A percentile compares a stretch with the other conserved stretches of the same genome.
Conservation (phyloP, 2,329 filamentous ascomycete genomes). For the Apiospora pterosperma region DNA sequence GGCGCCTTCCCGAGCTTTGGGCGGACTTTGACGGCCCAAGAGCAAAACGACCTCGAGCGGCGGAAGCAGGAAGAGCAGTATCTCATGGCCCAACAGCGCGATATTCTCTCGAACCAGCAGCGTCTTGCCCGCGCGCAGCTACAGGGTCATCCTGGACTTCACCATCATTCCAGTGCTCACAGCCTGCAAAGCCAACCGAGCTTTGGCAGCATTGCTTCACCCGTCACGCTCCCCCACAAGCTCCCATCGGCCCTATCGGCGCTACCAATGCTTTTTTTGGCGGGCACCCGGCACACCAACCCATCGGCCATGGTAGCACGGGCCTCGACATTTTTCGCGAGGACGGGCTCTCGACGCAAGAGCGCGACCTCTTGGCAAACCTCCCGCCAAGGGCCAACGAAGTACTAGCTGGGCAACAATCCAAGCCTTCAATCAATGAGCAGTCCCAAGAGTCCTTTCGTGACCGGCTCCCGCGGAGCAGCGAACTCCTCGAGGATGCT, state of each 20-base stretch:
- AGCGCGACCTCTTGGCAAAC: slow-evolving; percentile 50
- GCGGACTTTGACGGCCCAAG: slow-evolving; percentile 91
- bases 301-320: slow-evolving; percentile 37
- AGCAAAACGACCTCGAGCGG: slow-evolving; percentile 94
- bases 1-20: slow-evolving; percentile 95
- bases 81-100: slow-evolving; percentile 91
- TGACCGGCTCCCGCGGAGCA: slow-evolving; percentile 45
- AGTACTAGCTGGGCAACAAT: slow-evolving; percentile 28
- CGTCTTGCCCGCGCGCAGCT: slow-evolving; percentile 70
- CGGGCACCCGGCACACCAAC: slow-evolving; percentile 38
- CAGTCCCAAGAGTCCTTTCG: slow-evolving; percentile 36
- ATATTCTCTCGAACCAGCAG: slow-evolving; percentile 86
- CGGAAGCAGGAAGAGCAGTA: slow-evolving; percentile 98
- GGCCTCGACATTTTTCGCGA: slow-evolving; percentile 57
- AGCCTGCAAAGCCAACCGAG: slow-evolving; percentile 96
- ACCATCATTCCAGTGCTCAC: slow-evolving; percentile 93
- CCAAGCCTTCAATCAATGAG: slow-evolving; percentile 36
- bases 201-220: slow-evolving; percentile 92
- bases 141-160: slow-evolving; percentile 56
- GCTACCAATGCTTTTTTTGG: slow-evolving; percentile 72
- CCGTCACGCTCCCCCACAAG: slow-evolving; percentile 59
- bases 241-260: slow-evolving; percentile 55
- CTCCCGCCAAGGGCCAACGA: slow-evolving; percentile 29
- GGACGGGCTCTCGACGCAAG: slow-evolving; percentile 62
- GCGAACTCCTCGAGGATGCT: slow-evolving; percentile 49